phyloP scores from a whole-genome alignment of 495 filamentous ascomycete genomes.

The Letharia columbiana region DNA sequence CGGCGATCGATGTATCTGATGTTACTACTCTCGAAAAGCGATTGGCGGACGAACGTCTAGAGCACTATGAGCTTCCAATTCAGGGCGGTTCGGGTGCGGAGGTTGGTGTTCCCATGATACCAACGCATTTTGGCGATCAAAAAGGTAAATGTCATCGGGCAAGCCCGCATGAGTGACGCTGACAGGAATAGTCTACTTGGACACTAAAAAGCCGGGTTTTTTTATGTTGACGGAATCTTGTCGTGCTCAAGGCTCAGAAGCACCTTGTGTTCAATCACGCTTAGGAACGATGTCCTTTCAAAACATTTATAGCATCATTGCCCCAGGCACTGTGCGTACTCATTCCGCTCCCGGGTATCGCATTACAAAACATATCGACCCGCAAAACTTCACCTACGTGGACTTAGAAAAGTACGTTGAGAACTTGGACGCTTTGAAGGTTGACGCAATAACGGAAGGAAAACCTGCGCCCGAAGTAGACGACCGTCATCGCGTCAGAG shows the following conservation, averaged over 20 bases:
- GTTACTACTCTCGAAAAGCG: slow-evolving; percentile 1
- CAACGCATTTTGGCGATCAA: background rate
- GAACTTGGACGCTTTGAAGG: background rate
- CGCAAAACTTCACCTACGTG: background rate
- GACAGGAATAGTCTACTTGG: background rate
- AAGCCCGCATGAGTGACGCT: background rate
- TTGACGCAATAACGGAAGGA: background rate
- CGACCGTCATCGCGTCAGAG: background rate
- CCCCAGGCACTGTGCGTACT: background rate
- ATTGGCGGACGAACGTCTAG: slow-evolving; percentile 2
- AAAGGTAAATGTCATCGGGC: background rate
- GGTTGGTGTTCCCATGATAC: background rate
- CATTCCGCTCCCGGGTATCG: slow-evolving; percentile 1
- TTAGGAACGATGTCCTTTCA: background rate
- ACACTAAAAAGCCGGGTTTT: background rate
- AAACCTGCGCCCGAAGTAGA: background rate
- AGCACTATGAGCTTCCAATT: background rate
- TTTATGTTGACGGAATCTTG: slow-evolving; percentile 14
- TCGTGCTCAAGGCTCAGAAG: background rate
- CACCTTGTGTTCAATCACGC: slow-evolving; percentile 1
- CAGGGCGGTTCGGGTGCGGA: background rate
- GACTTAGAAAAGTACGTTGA: background rate
- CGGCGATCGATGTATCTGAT: slow-evolving; percentile 7
- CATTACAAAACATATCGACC: background rate
- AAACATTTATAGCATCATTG: background rate